Conservation (phyloP, 352 stramenopile species). For the Phytophthora pinifolia region DNA sequence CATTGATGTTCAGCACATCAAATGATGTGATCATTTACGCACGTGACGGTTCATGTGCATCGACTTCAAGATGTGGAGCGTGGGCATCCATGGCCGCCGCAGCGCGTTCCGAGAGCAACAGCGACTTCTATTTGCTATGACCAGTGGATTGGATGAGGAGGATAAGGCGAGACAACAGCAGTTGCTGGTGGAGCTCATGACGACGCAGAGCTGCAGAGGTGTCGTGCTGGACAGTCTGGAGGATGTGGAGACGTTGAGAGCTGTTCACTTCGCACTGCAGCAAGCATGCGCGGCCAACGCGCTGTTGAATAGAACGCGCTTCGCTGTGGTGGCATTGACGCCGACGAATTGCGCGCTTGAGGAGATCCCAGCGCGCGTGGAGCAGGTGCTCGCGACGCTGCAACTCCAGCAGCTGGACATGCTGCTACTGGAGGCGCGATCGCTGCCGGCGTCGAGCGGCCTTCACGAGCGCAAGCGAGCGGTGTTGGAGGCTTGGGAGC, state of each 20-base stretch:
- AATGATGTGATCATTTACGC: neutral
- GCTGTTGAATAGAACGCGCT: constrained; percentile 30
- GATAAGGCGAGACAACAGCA: constrained; percentile 16
- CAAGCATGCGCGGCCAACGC: constrained; percentile 28
- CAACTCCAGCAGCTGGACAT: constrained; percentile 43
- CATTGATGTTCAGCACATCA: constrained; percentile 11
- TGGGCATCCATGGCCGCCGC: constrained; percentile 33
- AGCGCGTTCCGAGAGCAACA: constrained; percentile 43
- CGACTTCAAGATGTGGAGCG: constrained; percentile 52
- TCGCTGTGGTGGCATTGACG: constrained; percentile 33
- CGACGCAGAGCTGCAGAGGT: constrained; percentile 38
- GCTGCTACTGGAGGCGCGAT: constrained; percentile 39
- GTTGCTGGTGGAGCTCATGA: constrained; percentile 25
- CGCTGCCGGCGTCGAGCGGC: constrained; percentile 8
- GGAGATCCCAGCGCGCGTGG: constrained; percentile 23
- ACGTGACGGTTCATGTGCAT: constrained; percentile 13
- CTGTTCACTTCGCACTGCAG: constrained; percentile 33
- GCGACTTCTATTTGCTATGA: constrained; percentile 53
- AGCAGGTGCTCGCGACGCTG: constrained; percentile 33
- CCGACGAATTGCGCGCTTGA: constrained; percentile 19
- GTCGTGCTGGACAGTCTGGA: constrained; percentile 34
- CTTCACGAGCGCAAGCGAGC: constrained; percentile 43
- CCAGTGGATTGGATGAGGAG: constrained; percentile 12
- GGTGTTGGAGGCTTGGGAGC: constrained; percentile 46
- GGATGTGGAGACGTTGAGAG: constrained; percentile 29